Percentiles rank a stretch among this genome's conserved stretches.
These are phyloP conservation scores for Xylariaceae sp. DNA, from an alignment of 2,329 filamentous ascomycete species.

Conservation along the genomic window DNA sequence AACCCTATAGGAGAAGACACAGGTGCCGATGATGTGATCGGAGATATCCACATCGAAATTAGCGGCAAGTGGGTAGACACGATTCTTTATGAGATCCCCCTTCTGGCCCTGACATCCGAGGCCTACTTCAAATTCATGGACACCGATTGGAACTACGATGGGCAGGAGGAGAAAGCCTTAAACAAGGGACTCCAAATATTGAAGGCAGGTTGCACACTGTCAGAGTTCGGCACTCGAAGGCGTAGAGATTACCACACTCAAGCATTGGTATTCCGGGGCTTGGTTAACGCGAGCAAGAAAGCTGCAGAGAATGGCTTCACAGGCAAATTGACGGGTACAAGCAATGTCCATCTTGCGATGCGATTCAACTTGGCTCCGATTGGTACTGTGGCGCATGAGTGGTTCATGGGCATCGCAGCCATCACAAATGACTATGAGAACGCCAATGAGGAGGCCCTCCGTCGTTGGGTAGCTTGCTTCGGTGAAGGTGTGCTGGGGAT, in stretches of 20 bases:
- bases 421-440: conserved; percentile 84
- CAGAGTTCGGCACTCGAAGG: conserved; percentile 90
- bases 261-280: conserved; percentile 84
- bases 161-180: conserved; percentile 84
- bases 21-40: conserved; percentile 69
- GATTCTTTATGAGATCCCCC: conserved; percentile 95
- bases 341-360: conserved; percentile 97
- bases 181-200: conserved; percentile 80
- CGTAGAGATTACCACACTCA: conserved; percentile 95
- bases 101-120: conserved; percentile 90
- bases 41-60: conserved; percentile 78
- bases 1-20: conserved; percentile 61
- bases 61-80: conserved; percentile 91
- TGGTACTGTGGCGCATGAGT: conserved; percentile 92
- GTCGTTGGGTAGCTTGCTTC: conserved; percentile 91
- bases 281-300: conserved; percentile 80
- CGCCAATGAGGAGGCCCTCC: conserved; percentile 83
- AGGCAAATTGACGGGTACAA: conserved; percentile 85
- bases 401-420: conserved; percentile 98
- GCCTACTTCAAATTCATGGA: conserved; percentile 98
- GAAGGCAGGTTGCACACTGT: conserved; percentile 84
- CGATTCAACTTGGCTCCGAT: conserved; percentile 84
- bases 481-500: conserved; percentile 84
- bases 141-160: conserved; percentile 86
- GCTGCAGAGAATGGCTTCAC: conserved; percentile 67